Base-by-base conservation (phyloP, 2,329 filamentous ascomycete genomes). In the Lomentospora prolificans region DNA sequence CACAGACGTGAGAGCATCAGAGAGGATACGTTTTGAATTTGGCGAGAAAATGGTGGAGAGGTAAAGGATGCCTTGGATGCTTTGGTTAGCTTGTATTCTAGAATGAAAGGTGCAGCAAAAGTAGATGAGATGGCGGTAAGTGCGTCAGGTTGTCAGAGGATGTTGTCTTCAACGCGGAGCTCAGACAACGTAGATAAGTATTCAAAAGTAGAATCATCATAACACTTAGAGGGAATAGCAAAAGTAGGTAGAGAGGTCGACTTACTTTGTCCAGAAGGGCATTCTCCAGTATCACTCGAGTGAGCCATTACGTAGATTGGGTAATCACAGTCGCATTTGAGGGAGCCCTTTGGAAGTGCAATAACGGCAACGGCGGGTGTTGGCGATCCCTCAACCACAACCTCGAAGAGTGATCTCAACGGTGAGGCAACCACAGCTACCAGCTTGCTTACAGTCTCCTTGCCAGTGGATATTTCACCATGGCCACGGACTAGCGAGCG, bases 181-280 rank as follows among this genome's bases (percentile, higher is more conserved):
- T 95, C 92, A 91, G 92, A 88, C 90, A 97, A 97, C 96, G 92
- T 97, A 96, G 92, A 96, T 97, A 97, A 97, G 91, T 91, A 89
- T 94, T 95, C 80, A 72, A 78, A 77, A 73, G 73, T 58, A 80
- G 73, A 72, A 78, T 96, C 91, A 97, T 96, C 92, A 90, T 87
- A 77, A 79, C 72, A 78, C 71, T 77, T 68, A 64, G 50, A 55
- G 53, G 57, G 58, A 58, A 60, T 58, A 58, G 53, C 57, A 59
- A 55, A 60, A 41, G 39, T 10, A 53, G 25, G 2, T 60, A 58
- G 57, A 44, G 33, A 27, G 24, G 24, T 22, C 57, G 50, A 51
- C 92, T 90, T 81, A 99, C 92, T 85, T 83, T 97, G 90, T 72
- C 86, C 84, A 60, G 71, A 61, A 25, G 92, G 91, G 69, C 94